A percentile compares a stretch with the other conserved stretches of the same genome.
Conservation (phyloP, 2,329 filamentous ascomycete species). For the Aureobasidium zeae region DNA sequence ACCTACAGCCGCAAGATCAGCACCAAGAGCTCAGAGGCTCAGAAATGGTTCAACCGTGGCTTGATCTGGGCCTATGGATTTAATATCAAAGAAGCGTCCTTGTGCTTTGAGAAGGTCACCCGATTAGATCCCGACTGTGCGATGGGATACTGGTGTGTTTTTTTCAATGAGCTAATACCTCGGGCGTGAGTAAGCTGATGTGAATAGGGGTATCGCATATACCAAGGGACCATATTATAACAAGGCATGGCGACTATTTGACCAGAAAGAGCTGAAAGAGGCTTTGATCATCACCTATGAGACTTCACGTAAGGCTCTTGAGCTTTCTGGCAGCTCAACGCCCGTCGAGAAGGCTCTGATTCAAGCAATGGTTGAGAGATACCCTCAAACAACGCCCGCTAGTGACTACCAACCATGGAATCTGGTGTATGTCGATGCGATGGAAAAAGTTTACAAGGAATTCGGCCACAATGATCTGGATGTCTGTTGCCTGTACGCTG, state of each 20-base stretch:
- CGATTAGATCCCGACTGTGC: conserved; percentile 45
- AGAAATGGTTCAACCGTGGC: conserved; percentile 62
- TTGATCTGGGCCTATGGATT: conserved; percentile 68
- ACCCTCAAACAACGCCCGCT: conserved; percentile 34
- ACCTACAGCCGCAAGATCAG: conserved; percentile 46
- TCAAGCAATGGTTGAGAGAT: conserved; percentile 52
- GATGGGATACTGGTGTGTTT: conserved; percentile 62
- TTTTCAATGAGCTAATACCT: too few species aligned
- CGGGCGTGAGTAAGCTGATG: too few species aligned
- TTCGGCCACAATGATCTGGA: conserved; percentile 51
- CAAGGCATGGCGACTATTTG: conserved; percentile 67
- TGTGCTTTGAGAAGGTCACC: conserved; percentile 55
- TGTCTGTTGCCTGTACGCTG: conserved; percentile 53
- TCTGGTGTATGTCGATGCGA: conserved; percentile 51
- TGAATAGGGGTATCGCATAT: conserved; percentile 62
- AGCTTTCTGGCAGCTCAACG: conserved; percentile 30
- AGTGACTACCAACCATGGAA: conserved; percentile 41
- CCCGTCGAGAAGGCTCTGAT: conserved; percentile 55
- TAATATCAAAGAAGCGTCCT: conserved; percentile 62
- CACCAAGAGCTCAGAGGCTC: conserved; percentile 44
- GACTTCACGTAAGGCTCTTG: conserved; percentile 39
- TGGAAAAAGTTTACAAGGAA: conserved; percentile 45
- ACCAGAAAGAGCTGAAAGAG: conserved; percentile 47
- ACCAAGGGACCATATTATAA: conserved; percentile 68
- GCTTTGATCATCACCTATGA: conserved; percentile 42